Evolutionary conservation across 306 rosid species (phyloP).

Genomic region (Oxytropis ochrocephala): DNA sequence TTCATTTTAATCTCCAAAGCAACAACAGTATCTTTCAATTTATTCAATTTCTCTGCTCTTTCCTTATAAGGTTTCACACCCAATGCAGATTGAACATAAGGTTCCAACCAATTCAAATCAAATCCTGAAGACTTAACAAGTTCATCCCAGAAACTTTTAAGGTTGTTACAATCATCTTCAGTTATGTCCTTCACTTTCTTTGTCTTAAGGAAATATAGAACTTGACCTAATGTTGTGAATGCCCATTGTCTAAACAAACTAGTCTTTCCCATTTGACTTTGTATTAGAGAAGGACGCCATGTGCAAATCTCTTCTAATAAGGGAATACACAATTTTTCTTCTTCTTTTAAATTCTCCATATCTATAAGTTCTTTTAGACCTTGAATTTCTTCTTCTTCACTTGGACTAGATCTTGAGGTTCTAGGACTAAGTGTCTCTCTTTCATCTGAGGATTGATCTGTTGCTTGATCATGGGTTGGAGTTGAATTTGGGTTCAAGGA

Average conservation of each 20-base stretch:
- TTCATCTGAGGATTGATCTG: constrained; percentile 6
- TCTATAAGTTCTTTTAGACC: constrained; percentile 21
- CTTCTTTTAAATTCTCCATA: neutral
- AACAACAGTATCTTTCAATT: constrained; percentile 19
- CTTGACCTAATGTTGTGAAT: constrained; percentile 29
- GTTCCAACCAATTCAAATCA: constrained; percentile 37
- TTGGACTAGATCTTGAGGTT: constrained; percentile 6
- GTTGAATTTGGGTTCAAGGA: neutral
- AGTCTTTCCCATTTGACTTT: constrained; percentile 11
- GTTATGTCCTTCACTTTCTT: constrained; percentile 25
- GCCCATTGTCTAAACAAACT: constrained; percentile 26
- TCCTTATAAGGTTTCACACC: constrained; percentile 20
- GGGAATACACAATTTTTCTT: constrained; percentile 20
- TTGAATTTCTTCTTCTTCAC: constrained; percentile 6
- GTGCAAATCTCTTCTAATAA: constrained; percentile 31
- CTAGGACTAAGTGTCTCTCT: neutral
- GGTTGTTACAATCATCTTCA: constrained; percentile 11
- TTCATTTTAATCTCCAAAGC: constrained; percentile 29
- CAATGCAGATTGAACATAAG: constrained; percentile 32
- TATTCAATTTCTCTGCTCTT: constrained; percentile 14
- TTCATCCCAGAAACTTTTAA: constrained; percentile 29
- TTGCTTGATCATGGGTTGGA: constrained; percentile 6
- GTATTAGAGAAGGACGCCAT: constrained; percentile 24
- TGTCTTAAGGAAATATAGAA: constrained; percentile 27
- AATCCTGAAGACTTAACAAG: constrained; percentile 30